These are phyloP conservation scores for Candida montana DNA, from an alignment of 805 yeast genomes.

Conservation along the genomic window DNA sequence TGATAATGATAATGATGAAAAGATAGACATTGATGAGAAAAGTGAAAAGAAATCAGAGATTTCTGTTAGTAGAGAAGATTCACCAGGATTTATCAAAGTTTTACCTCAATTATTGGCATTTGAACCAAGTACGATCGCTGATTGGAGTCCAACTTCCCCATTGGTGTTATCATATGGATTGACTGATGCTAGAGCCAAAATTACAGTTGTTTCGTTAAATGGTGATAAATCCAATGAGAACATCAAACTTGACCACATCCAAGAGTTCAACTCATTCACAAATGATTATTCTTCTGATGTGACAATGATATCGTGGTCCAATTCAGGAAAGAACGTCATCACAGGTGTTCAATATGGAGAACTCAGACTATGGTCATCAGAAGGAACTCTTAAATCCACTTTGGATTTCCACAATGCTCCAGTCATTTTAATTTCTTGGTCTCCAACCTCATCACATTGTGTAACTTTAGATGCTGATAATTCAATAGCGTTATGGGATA, in stretches of 20 bases:
- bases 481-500: slow-evolving; percentile 62
- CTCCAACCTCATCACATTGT: slow-evolving; percentile 44
- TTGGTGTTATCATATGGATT: slow-evolving; percentile 51
- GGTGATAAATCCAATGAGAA: slow-evolving; percentile 13
- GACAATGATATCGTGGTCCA: slow-evolving; percentile 54
- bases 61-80: slow-evolving; percentile 6
- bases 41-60: slow-evolving; percentile 3
- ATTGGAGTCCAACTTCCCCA: slow-evolving; percentile 52
- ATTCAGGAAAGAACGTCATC: slow-evolving; percentile 53
- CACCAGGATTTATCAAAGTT: slow-evolving; percentile 28
- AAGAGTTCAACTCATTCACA: slow-evolving; percentile 17
- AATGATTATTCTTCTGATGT: slow-evolving; percentile 20
- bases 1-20: slow-evolving; percentile 3
- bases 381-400: slow-evolving; percentile 58
- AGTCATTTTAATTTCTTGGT: slow-evolving; percentile 58
- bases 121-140: slow-evolving; percentile 40
- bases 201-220: slow-evolving; percentile 31
- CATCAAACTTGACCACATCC: slow-evolving; percentile 28
- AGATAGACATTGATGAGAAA: slow-evolving; percentile 6
- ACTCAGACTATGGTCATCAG: slow-evolving; percentile 69
- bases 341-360: slow-evolving; percentile 71
- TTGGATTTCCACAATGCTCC: slow-evolving; percentile 50
- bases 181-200: slow-evolving; percentile 41
- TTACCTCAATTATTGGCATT: slow-evolving; percentile 35
- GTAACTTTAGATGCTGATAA: slow-evolving; percentile 56